These are phyloP conservation scores for Xylariaceae sp. DNA, from an alignment of 2,329 filamentous ascomycete species.

Conservation along the genomic window DNA sequence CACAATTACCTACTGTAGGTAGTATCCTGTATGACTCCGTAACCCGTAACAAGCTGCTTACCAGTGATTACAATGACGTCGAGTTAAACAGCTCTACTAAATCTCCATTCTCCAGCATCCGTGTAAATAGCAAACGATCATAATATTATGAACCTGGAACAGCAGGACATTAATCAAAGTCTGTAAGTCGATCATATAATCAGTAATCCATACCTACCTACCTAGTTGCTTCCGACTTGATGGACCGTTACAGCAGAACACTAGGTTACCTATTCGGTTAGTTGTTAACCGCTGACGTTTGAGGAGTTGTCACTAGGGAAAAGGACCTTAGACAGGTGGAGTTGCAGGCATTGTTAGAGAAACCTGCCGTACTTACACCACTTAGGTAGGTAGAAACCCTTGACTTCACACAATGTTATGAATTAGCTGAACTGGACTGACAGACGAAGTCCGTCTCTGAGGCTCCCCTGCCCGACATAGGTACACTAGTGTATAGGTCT, in stretches of 20 bases:
- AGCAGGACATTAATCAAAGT: too few species aligned
- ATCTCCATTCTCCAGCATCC: too few species aligned
- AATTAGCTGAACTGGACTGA: not conserved
- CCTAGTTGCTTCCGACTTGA: not conserved
- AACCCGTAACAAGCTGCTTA: too few species aligned
- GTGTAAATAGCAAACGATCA: too few species aligned
- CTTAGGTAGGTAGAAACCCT: not conserved
- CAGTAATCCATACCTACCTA: not conserved
- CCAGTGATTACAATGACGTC: too few species aligned
- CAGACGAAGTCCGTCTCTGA: not conserved
- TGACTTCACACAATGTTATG: not conserved
- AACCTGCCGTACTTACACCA: slow-evolving; percentile 9
- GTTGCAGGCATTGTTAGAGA: slow-evolving; percentile 20
- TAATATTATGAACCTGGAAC: too few species aligned
- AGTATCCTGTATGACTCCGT: too few species aligned
- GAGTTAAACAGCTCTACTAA: too few species aligned
- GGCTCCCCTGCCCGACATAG: not conserved
- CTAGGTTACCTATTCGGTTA: too few species aligned
- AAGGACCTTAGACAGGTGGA: slow-evolving; percentile 17
- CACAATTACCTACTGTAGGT: too few species aligned
- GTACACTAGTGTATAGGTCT: not conserved
- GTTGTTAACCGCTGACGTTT: too few species aligned
- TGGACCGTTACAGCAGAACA: not conserved
- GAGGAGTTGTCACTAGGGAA: not conserved
- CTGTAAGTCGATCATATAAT: not conserved